Base-by-base conservation (phyloP, 192 early-diverging fungal genomes). In the Podila epicladia region DNA sequence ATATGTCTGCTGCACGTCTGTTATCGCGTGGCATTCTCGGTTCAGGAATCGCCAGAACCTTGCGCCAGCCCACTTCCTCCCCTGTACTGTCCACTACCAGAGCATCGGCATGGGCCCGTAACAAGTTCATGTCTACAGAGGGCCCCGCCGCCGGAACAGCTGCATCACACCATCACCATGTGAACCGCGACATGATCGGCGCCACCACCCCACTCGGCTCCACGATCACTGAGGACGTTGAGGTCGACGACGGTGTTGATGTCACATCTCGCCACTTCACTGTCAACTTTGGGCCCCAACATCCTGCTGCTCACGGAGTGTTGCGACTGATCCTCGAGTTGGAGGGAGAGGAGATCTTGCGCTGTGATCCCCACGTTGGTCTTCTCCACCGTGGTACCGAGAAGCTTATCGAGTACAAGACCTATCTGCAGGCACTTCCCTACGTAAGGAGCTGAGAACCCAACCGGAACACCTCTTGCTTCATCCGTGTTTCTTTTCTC, bases 351-450 rank as follows among this genome's bases (percentile, higher is more conserved):
- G 89, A 94, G 67, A 93, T 99, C 62, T 80, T 97, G 15, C 89
- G 95, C 55, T 95, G 96, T 19, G 98, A 99, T 86, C 98, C 98
- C 35, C 98, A 99, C 82, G 92, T 99, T 80, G 98, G 98, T 71
- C 87, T 99, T 22, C 87, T 99, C 71, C 98, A 99, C 84, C 93
- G 98, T 66, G 98, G 98, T 41, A 99, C 98, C 5, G 98, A 99
- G 83, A 99, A 99, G 89, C 85, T 99, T 77, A 99, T 99, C 82
- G 98, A 99, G 89, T 98, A 97, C 91, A 98, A 98, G 88, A 98
- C 94, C 9, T 99, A 99, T 77, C 86, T 97, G 45, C 98, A 99
- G 85, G 96, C 97, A 49, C 88, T 99, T 53, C 98, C 98, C 41
- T 99, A 99, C 88, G 77, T 80, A 80, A 73, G 76, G 72, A 41